phyloP scores from a whole-genome alignment of 2,329 filamentous ascomycete species.

The Phialocephala sp. region DNA sequence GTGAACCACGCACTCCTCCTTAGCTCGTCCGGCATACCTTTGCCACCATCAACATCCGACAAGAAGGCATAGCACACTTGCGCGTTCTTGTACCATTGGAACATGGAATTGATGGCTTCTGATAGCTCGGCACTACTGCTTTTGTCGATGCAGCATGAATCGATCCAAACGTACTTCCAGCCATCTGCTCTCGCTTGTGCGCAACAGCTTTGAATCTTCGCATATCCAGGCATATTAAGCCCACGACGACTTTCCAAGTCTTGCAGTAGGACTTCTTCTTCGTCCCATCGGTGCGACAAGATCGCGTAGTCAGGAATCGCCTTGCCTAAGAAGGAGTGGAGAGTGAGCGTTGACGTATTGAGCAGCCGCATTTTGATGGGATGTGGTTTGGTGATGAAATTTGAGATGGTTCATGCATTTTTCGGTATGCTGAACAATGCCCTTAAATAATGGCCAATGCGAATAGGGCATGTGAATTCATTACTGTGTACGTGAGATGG shows the following conservation, averaged over 20 bases:
- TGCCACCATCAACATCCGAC: slow-evolving; percentile 11
- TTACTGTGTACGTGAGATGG: neutral
- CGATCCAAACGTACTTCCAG: slow-evolving; percentile 27
- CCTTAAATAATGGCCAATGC: neutral
- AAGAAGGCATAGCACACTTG: slow-evolving; percentile 30
- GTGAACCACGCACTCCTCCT: slow-evolving; percentile 11
- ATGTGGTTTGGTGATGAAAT: neutral
- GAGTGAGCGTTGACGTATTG: slow-evolving; percentile 3
- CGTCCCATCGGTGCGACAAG: slow-evolving; percentile 27
- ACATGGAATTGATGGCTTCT: slow-evolving; percentile 34
- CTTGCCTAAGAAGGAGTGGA: slow-evolving; percentile 13
- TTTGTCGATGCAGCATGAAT: slow-evolving; percentile 34
- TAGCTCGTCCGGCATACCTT: neutral
- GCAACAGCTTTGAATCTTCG: slow-evolving; percentile 20
- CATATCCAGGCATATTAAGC: slow-evolving; percentile 3
- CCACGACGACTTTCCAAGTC: slow-evolving; percentile 16
- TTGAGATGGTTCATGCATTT: neutral
- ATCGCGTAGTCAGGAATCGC: slow-evolving; percentile 30
- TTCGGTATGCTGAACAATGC: neutral
- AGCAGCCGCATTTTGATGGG: slow-evolving; percentile 9
- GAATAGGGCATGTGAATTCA: neutral
- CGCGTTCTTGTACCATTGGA: slow-evolving; percentile 24
- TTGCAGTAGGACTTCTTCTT: slow-evolving; percentile 23
- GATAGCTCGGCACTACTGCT: slow-evolving; percentile 29
- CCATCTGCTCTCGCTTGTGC: slow-evolving; percentile 12